Evolutionary conservation across 371 early-diverging fungal species (phyloP), one percentile per base, ranked within the genome.

Genomic region (Mortierella sp.): DNA sequence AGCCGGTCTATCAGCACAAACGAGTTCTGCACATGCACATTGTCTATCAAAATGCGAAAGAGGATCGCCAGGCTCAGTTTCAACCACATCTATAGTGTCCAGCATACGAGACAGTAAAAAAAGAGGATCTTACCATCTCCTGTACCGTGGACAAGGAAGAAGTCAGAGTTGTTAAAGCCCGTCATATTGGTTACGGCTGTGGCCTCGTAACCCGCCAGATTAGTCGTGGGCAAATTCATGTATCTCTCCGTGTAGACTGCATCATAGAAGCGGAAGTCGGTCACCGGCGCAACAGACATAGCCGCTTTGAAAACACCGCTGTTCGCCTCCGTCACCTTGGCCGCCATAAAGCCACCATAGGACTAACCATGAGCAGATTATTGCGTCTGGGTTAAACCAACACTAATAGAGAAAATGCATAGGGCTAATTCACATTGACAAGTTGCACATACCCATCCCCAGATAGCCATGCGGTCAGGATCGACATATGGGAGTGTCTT

Each of bases 261-360:
- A 79, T 99, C 96, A 70, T 88, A 87, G 67, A 86, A 80, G 30
- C 79, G 56, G 43, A 66, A 99, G 72, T 95, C 93, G 2, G 97
- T 96, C 5, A 99, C 99, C 1, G 99, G 99, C 4, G 99, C 98
- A 0, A 99, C 98, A 1, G 99, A 88, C 85, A 98, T 91, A 6
- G 93, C 98, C 1, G 90, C 83, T 44, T 81, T 81, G 79, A 98
- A 95, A 3, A 95, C 84, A 15, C 92, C 92, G 32, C 89, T 84
- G 71, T 95, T 83, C 4, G 90, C 84, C 80, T 99, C 98, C 37
- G 97, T 84, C 1, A 92, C 86, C 66, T 96, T 95, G 50, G 91
- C 63, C 0, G 97, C 90, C 82, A 94, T 81, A 66, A 91, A 98
- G 3, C 98, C 99, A 52, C 99, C 99, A 78, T 92, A 99, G 6